Percentiles rank a stretch among this genome's conserved stretches.
phyloP scores from a whole-genome alignment of 768 basidiomycete species.

The Pseudohyphozyma bogoriensis region DNA sequence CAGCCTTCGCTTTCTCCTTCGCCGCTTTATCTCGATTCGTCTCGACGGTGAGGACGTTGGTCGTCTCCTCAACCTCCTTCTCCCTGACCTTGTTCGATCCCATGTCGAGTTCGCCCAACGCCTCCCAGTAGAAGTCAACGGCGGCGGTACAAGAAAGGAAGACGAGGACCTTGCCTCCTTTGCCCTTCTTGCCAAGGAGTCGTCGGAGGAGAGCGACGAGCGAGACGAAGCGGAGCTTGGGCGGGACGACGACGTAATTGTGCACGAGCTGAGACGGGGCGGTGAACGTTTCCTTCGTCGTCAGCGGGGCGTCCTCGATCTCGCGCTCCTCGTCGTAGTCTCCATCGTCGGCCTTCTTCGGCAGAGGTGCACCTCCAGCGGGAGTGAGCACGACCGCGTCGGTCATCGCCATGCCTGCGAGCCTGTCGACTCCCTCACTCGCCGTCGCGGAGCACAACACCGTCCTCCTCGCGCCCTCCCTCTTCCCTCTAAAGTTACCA shows the following conservation, averaged over 20 bases:
- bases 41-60: conserved; percentile 19
- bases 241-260: conserved; percentile 77
- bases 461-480: conserved; percentile 50
- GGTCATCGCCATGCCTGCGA: conserved; percentile 70
- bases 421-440: conserved; percentile 82
- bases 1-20: not conserved
- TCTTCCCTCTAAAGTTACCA: not conserved
- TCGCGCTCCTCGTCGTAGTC: conserved; percentile 26
- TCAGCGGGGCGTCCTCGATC: not conserved
- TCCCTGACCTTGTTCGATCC: conserved; percentile 35
- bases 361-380: conserved; percentile 39
- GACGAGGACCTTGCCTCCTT: conserved; percentile 69
- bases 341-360: conserved; percentile 29
- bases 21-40: conserved; percentile 35
- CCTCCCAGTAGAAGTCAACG: conserved; percentile 89
- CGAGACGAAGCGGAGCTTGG: conserved; percentile 87
- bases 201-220: conserved; percentile 75
- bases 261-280: conserved; percentile 89
- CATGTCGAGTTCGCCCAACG: conserved; percentile 67
- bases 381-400: conserved; percentile 60
- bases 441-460: conserved; percentile 96
- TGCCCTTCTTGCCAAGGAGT: conserved; percentile 32
- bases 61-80: conserved; percentile 8
- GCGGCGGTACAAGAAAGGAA: conserved; percentile 96
- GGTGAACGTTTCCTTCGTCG: conserved; percentile 53